A percentile compares a stretch with the other conserved stretches of the same genome.
Evolutionary conservation across 2,329 filamentous ascomycete species (phyloP).

Genomic region (Berkeleyomyces rouxiae): DNA sequence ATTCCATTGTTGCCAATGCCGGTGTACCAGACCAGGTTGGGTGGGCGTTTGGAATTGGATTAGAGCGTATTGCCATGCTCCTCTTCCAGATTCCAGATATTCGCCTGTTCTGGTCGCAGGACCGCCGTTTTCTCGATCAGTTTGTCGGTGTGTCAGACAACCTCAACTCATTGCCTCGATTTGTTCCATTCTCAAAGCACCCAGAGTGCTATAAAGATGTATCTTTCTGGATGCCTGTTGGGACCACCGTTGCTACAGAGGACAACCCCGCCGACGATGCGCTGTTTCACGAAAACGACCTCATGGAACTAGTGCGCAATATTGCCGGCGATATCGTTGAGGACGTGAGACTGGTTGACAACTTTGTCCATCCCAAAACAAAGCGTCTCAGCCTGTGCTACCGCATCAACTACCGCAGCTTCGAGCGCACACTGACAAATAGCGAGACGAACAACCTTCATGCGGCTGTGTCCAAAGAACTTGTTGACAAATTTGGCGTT

Average conservation of each 20-base stretch:
- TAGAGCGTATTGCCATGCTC: conserved; percentile 94
- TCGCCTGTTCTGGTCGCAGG: conserved; percentile 83
- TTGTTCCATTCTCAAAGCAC: conserved; percentile 79
- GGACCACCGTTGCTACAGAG: conserved; percentile 17
- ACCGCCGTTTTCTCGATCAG: conserved; percentile 71
- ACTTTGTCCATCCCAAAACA: conserved; percentile 78
- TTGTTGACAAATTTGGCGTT: conserved; percentile 59
- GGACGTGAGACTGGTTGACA: conserved; percentile 69
- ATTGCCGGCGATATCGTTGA: conserved; percentile 73
- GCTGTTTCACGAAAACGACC: conserved; percentile 78
- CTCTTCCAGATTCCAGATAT: conserved; percentile 95
- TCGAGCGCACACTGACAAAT: conserved; percentile 80
- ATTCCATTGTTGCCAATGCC: conserved; percentile 63
- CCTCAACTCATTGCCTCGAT: conserved; percentile 38
- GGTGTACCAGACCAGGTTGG: conserved; percentile 59
- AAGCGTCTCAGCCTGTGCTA: conserved; percentile 76
- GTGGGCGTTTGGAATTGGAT: conserved; percentile 89
- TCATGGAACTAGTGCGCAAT: conserved; percentile 87
- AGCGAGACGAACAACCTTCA: conserved; percentile 66
- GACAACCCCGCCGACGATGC: conserved; percentile 31
- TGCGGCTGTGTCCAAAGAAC: conserved; percentile 41
- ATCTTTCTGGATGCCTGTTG: conserved; percentile 62
- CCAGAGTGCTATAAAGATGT: conserved; percentile 84
- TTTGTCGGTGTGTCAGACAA: conserved; percentile 49
- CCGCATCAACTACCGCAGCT: conserved; percentile 79